Base-by-base conservation (phyloP, 2,329 filamentous ascomycete genomes). In the Fusarium austroafricanum region DNA sequence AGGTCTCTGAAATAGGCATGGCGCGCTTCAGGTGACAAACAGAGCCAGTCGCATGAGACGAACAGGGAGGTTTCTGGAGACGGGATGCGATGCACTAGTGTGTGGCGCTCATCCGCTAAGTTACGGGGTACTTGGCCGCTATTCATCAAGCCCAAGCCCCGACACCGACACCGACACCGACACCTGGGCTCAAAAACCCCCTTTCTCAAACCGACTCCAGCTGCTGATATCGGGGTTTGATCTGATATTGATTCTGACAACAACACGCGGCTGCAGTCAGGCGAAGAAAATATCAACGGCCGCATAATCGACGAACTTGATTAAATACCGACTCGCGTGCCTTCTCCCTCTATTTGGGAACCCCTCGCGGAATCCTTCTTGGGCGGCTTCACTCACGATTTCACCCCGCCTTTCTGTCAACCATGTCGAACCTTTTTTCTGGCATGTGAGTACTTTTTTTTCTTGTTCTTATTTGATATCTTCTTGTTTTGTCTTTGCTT, bases 371-470 rank as follows among this genome's bases (percentile, higher is more conserved):
- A 61, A 63, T 68, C 67, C 62, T 68, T 67, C 64, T 64, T 53
- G 53, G 56, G 37, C 60, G 60, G 51, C 71, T 70, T 61, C 64
- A 68, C 64, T 67, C 67, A 61, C 62, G 33, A 71, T 68, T 65
- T 60, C 72, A 71, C 68, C 71, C 69, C 67, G 61, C 68, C 68
- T 70, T 65, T 68, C 55, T 56, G 54, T 60, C 70, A 72, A 80
- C 73, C 76, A 88, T 87, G 85, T 87, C 86, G 72, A 87, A 87
- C 79, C 80, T 88, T 73, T 87, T 88, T 76, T 87, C 85, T 74
- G 85, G 86, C 79, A 87, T 88, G 86, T 88, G 81, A 85, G 86
- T 86, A 65, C 56, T 47, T 68, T 62, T 67, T 53, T 56, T 55
- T 65, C 21, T 51, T 65, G 47, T 20, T 38, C 29, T 60, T 40